Base-by-base conservation (phyloP, 306 rosid genomes). In the Hippophae rhamnoides region DNA sequence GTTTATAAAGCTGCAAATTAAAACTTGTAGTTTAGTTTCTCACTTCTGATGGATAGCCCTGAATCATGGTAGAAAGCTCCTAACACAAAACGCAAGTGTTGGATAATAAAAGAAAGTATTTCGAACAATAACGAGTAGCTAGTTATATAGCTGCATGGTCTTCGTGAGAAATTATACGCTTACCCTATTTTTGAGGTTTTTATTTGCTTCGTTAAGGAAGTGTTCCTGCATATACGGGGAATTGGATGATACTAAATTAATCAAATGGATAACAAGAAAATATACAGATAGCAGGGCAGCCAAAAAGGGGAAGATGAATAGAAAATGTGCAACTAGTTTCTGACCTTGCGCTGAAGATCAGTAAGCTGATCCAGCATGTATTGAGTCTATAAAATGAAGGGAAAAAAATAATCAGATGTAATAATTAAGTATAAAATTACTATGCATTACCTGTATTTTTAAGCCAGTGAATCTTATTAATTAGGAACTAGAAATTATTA, bases 321-420 rank as follows among this genome's bases (percentile, higher is more conserved):
- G 53, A 8, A 6, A 5, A 14, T 26, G 10, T 18, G 13, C 4
- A 26, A n/a, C 47, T 2, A 58, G 49, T 69, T 41, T 47, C 77
- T 10, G 82, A 89, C 97, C 86, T 82, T 68, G 9, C 77, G 89
- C 78, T 86, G 97, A 74, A 86, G 95, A 62, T 89, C 95, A 65
- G 87, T 68, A 31, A 89, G 95, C 72, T 89, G 88, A 74, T 89
- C 97, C 72, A 89, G 73, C 97, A 89, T 84, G 77, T 13, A 78
- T 55, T 89, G 97, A 40, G 97, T 86, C 97, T 89, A 84, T 47
- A 70, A 52, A 1, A 8, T 10, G 56, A 23, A 9, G 31, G 60
- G 27, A 9, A 3, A 7, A 8, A 2, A 46, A 46, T 44, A 46
- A 12, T 46, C 13, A 46, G n/a, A 10, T 13, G 8, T 45, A 6